Base-by-base conservation (phyloP, 495 filamentous ascomycete species). In the Cladorrhinum samala region DNA sequence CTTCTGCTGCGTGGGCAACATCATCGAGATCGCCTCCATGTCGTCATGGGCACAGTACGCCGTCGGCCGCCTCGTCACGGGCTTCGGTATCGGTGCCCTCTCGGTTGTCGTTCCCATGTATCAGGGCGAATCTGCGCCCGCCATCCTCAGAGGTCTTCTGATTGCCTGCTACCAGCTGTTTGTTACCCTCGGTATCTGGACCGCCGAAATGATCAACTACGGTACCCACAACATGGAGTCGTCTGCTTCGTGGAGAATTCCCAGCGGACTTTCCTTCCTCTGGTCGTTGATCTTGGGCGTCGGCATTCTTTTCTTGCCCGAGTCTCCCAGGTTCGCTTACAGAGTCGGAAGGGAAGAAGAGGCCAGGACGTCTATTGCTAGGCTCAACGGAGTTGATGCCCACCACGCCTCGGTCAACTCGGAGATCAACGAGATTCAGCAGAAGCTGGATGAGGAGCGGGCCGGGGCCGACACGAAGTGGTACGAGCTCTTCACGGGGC, bases 131-230 rank as follows among this genome's bases (percentile, higher is more conserved):
- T 84, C 82, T 42, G 80, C 78, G 46, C 85, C 85, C 37, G 64
- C 70, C 36, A 79, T 83, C 59, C 76, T 89, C 54, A 81, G 85
- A 55, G 84, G 83, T 65, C 73, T 85, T 46, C 77, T 87, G 54
- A 77, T 88, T 55, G 82, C 77, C 53, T 78, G 79, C 39, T 93
- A 94, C 74, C 89, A 94, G 72, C 79, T 94, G 19, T 90, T 93
- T 72, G 87, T 93, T 66, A 89, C 89, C 24, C 76, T 90, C 52
- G 89, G 89, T 57, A 93, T 92, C 69, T 89, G 89, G 72, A 79
- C 83, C 42, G 86, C 88, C 55, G 83, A 89, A 68, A 83, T 86
- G 68, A 77, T 92, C 76, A 91, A 93, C 69, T 93, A 75, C 65
- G 88, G 87, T 36, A 91, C 88, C 20, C 59, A 79, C 21, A 69